Evolutionary conservation across 2,329 filamentous ascomycete genomes (phyloP), one percentile per base, ranked within the genome.

Genomic region (Sphaerulina populicola): DNA sequence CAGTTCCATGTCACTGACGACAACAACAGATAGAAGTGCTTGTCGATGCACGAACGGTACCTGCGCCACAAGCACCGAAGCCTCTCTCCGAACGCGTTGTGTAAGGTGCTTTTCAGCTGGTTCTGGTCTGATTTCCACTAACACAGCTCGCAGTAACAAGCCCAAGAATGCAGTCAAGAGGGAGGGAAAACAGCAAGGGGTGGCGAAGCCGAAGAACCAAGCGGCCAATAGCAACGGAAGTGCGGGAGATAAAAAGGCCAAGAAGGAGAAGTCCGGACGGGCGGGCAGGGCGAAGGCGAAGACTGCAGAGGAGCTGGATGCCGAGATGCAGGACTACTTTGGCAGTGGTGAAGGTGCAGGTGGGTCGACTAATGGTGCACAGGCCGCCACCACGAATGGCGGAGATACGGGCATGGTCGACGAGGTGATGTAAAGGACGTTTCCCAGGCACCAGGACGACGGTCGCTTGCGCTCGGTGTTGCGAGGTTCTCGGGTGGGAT

Each of bases 271-370:
- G 76, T 67, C 71, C 38, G 82, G 82, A 60, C 84, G 74, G 64
- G 74, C 77, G 58, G 85, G 63, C 77, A 85, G 60, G 73, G 82
- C 64, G 76, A 94, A 81, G 71, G 72, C 77, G 74, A 97, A 97
- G 86, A 94, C 89, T 0, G 82, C 85, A 1, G 91, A 95, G 68
- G 90, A 98, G 74, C 82, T 98, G 23, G 93, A 98, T 69, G 89
- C 88, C 4, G 93, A 98, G 70, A 98, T 98, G 93, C 83, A 82
- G 15, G 93, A 97, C 70, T 98, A 98, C 74, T 97, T 94, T 68
- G 81, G 77, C 47, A 67, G 68, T 29, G 72, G 72, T 47, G 69
- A 68, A 10, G 70, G 71, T 47, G 66, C 63, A 38, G 70, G 68
- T 54, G 72, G 73, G 51, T 66, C 72, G 4, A 68, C 69, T 39